phyloP scores from a whole-genome alignment of 768 basidiomycete genomes.

The Macrolepiota albuminosa region DNA sequence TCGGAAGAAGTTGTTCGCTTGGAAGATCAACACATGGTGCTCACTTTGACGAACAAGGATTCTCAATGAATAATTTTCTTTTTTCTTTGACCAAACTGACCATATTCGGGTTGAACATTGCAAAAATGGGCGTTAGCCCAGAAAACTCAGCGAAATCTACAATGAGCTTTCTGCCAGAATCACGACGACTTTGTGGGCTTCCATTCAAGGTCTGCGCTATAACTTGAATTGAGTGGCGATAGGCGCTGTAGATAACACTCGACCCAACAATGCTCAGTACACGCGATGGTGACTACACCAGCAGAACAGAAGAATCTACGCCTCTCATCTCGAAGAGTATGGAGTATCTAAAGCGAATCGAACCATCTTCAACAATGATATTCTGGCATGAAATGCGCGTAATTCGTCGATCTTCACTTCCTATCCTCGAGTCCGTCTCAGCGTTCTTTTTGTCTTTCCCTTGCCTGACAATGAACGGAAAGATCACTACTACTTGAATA shows the following conservation, averaged over 20 bases:
- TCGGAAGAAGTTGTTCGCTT: neutral
- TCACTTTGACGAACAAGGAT: neutral
- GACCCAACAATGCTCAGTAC: neutral
- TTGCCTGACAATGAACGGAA: no score
- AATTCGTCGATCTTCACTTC: neutral
- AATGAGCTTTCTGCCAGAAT: neutral
- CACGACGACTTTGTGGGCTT: neutral
- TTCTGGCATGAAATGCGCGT: neutral
- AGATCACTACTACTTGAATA: conserved; percentile 52
- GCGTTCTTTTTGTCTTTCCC: no score
- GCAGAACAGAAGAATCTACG: neutral
- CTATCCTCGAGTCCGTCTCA: neutral
- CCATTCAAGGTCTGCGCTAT: neutral
- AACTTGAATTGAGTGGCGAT: no score
- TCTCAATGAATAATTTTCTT: neutral
- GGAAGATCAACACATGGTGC: neutral
- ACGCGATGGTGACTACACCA: neutral
- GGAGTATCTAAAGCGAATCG: neutral
- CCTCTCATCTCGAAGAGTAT: neutral
- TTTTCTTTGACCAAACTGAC: neutral
- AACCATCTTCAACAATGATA: neutral
- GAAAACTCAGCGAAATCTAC: neutral
- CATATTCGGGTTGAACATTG: neutral
- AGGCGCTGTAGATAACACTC: neutral
- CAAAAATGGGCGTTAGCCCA: neutral